Conservation (phyloP, 2,329 filamentous ascomycete species). For the Cladosporium sphaerospermum region DNA sequence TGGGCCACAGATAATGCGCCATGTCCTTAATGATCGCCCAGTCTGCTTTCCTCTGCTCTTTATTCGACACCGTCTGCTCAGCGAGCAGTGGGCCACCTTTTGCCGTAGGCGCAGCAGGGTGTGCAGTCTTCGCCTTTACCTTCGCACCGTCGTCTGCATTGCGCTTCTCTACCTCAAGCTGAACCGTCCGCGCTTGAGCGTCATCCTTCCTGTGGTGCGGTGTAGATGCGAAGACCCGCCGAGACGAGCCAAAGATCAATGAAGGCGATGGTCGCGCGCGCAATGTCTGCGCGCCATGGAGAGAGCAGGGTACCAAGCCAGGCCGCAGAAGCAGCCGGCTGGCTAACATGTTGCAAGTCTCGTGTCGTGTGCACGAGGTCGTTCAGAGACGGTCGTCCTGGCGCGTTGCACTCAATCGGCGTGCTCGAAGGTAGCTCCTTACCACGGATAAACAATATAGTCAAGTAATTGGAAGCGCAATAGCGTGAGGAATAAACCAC, state of each 20-base stretch:
- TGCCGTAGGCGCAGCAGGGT: conserved; percentile 26
- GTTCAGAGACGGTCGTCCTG: neutral
- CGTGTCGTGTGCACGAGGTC: neutral
- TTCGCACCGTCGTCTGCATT: conserved; percentile 29
- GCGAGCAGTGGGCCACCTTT: conserved; percentile 54
- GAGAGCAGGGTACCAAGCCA: conserved; percentile 11
- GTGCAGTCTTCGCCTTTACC: conserved; percentile 23
- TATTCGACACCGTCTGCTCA: conserved; percentile 60
- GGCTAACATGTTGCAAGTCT: conserved; percentile 4
- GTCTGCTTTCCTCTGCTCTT: conserved; percentile 91
- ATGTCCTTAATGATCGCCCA: conserved; percentile 99
- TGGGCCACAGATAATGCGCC: conserved; percentile 93
- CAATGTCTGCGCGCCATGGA: neutral
- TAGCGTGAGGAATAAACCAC: neutral
- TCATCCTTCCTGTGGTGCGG: conserved; percentile 40
- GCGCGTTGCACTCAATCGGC: neutral
- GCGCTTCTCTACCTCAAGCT: conserved; percentile 15
- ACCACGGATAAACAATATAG: too few species aligned
- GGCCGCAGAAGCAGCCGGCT: conserved; percentile 13
- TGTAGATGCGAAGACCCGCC: conserved; percentile 39
- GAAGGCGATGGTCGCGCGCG: neutral
- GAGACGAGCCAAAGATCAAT: conserved; percentile 3
- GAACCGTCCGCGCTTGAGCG: conserved; percentile 21
- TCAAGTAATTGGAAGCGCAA: neutral
- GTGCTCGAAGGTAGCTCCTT: neutral